phyloP scores from a whole-genome alignment of 78 protist species.

The Diacronema lutheri region DNA sequence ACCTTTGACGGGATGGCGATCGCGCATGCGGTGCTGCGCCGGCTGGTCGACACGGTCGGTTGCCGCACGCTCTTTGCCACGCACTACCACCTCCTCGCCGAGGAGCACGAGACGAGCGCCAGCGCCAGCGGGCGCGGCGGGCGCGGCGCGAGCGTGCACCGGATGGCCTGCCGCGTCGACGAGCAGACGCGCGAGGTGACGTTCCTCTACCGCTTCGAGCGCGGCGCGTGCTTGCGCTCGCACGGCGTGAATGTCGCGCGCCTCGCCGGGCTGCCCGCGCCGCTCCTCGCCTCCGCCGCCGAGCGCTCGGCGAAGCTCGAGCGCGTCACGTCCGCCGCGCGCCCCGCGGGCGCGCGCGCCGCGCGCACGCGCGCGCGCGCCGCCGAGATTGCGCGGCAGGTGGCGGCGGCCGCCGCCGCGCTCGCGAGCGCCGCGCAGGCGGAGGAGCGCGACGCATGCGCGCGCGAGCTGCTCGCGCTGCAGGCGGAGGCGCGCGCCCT shows the following conservation, averaged over 20 bases:
- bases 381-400: too few species aligned
- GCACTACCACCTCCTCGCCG: slow-evolving; percentile 90
- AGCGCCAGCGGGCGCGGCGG: too few species aligned
- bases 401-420: too few species aligned
- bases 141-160: slow-evolving; percentile 36
- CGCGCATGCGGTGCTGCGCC: slow-evolving; percentile 38
- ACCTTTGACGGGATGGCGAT: slow-evolving; percentile 85
- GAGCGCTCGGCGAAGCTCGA: neutral
- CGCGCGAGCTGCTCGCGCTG: too few species aligned
- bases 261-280: neutral
- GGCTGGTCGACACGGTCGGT: slow-evolving; percentile 2
- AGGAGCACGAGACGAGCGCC: slow-evolving; percentile 76
- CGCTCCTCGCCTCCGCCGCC: neutral
- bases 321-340: neutral
- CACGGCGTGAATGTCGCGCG: slow-evolving; percentile 68
- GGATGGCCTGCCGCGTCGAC: slow-evolving; percentile 78
- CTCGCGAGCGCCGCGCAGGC: too few species aligned
- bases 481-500: too few species aligned
- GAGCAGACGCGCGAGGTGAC: slow-evolving; percentile 62
- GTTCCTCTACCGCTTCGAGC: slow-evolving; percentile 78
- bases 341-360: too few species aligned
- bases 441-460: too few species aligned
- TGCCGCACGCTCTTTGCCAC: slow-evolving; percentile 93
- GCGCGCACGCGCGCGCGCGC: too few species aligned
- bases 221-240: slow-evolving; percentile 74